Evolutionary conservation across 2,329 filamentous ascomycete genomes (phyloP).

Genomic region (Talaromyces sp.): DNA sequence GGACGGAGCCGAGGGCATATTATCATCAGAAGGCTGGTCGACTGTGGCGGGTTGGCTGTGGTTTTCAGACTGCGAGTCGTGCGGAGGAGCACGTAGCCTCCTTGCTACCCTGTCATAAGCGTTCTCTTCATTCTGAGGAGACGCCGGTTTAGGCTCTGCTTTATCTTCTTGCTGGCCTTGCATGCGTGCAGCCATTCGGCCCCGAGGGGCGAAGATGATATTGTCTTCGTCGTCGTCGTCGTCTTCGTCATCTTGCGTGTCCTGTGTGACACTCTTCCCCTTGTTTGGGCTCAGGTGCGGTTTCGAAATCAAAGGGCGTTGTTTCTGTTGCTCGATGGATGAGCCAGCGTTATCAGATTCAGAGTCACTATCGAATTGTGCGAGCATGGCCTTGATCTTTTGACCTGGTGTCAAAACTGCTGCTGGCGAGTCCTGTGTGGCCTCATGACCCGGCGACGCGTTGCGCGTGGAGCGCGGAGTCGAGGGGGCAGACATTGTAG

Average conservation of each 20-base stretch:
- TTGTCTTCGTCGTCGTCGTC: conserved; percentile 41
- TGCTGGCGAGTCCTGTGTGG: neutral
- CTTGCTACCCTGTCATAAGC: conserved; percentile 36
- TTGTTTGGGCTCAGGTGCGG: neutral
- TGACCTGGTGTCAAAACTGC: conserved; percentile 6
- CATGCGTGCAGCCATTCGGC: conserved; percentile 62
- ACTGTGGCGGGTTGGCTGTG: conserved; percentile 27
- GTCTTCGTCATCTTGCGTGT: conserved; percentile 12
- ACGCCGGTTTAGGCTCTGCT: neutral
- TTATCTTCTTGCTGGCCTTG: conserved; percentile 34
- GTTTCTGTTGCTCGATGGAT: neutral
- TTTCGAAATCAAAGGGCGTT: neutral
- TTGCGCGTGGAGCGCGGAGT: conserved; percentile 12
- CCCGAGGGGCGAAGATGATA: conserved; percentile 50
- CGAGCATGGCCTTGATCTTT: conserved; percentile 11
- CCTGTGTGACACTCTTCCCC: neutral
- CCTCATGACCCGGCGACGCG: conserved; percentile 1
- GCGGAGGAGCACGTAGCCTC: conserved; percentile 10
- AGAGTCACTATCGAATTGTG: conserved; percentile 7
- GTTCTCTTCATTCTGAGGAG: conserved; percentile 24
- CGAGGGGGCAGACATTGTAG: conserved; percentile 8
- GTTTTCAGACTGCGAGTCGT: neutral
- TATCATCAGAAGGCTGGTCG: conserved; percentile 31
- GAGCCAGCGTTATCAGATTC: conserved; percentile 1
- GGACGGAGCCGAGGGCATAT: conserved; percentile 24